Percentiles rank a stretch among this genome's conserved stretches.
Conservation (phyloP, 2,329 filamentous ascomycete genomes). For the Fusarium subglutinans region DNA sequence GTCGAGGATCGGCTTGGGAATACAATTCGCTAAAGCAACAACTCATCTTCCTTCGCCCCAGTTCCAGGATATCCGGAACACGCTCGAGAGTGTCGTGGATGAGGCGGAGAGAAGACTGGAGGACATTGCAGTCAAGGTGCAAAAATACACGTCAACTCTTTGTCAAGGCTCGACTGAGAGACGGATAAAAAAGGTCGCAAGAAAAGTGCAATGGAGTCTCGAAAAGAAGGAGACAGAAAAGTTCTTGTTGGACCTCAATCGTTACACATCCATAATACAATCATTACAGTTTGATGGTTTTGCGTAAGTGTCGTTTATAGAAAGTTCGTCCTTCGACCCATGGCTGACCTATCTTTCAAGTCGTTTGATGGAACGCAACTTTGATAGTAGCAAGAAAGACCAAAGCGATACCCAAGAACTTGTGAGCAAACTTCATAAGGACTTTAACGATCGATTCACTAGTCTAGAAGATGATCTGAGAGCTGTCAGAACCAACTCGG, state of each 20-base stretch:
- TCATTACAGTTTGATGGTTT: background rate
- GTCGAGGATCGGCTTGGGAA: background rate
- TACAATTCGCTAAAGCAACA: background rate
- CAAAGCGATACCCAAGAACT: background rate
- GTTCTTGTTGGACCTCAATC: background rate
- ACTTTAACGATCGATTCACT: rapidly evolving
- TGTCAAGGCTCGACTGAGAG: rapidly evolving
- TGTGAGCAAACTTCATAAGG: background rate
- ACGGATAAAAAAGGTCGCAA: background rate
- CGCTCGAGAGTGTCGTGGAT: background rate
- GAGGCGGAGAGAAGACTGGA: rapidly evolving
- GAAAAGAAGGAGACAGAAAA: background rate
- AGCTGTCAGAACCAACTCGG: background rate
- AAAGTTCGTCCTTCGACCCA: rapidly evolving
- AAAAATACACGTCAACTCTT: background rate
- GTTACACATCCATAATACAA: background rate
- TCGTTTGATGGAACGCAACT: background rate
- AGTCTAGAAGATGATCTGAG: background rate
- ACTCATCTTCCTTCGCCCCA: background rate
- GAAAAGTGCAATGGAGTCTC: background rate
- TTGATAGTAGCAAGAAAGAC: background rate
- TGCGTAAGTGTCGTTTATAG: background rate
- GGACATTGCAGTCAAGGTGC: background rate
- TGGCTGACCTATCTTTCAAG: background rate
- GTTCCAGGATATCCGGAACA: background rate